These are phyloP conservation scores for Debaryomyces maramus DNA, from an alignment of 805 yeast genomes.

Conservation along the genomic window DNA sequence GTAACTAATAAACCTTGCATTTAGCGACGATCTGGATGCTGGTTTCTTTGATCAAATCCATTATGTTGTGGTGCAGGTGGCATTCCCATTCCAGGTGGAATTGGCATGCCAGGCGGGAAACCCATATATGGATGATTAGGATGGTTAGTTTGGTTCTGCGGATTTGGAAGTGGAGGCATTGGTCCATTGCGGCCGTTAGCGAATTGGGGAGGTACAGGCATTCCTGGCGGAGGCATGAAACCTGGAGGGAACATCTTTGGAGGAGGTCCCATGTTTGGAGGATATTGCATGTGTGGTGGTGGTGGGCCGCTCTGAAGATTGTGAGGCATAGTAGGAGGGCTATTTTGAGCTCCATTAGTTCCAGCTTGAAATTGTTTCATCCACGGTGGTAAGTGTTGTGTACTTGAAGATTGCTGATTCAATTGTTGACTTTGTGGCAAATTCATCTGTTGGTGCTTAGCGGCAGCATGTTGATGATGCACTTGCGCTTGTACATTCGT, in stretches of 20 bases:
- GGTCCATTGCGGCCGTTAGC: constrained; percentile 6
- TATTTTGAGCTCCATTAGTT: constrained; percentile 3
- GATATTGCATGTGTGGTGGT: constrained; percentile 15
- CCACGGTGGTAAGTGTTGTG: constrained; percentile 28
- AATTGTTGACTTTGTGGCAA: constrained; percentile 7
- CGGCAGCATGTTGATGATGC: constrained; percentile 6
- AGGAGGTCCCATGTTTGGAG: constrained; percentile 7
- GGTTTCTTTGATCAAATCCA: neutral
- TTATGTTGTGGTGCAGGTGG: constrained; percentile 14
- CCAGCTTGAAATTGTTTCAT: constrained; percentile 18
- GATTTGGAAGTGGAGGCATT: constrained; percentile 10
- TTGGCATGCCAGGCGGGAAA: constrained; percentile 16
- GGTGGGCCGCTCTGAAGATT: constrained; percentile 7
- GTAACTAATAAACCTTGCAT: too few relatives aligned
- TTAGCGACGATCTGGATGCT: neutral
- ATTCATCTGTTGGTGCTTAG: constrained; percentile 1
- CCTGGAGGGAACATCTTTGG: constrained; percentile 40
- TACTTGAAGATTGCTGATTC: constrained; percentile 16
- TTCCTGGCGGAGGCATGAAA: constrained; percentile 21
- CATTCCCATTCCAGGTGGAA: constrained; percentile 9
- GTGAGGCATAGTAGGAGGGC: constrained; percentile 5
- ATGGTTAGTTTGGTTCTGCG: too few relatives aligned
- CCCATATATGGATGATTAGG: constrained; percentile 13
- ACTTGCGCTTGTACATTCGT: neutral
- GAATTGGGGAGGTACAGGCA: constrained; percentile 21